Evolutionary conservation across 2,329 filamentous ascomycete species (phyloP), one percentile per base, ranked within the genome.

Genomic region (Aureobasidium sp.): DNA sequence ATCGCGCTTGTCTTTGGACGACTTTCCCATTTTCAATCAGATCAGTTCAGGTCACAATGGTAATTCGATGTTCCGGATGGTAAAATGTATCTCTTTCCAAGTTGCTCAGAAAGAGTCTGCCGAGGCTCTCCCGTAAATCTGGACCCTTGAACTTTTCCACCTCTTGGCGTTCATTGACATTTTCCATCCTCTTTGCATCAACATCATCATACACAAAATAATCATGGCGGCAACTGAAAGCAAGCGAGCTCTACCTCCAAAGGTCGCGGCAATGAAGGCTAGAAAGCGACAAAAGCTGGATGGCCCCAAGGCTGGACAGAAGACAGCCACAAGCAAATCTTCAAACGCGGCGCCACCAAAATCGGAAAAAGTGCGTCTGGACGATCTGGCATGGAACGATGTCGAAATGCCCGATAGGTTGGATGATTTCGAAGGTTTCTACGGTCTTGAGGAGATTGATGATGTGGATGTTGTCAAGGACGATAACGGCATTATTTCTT

Each of bases 1-100:
- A 74, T 99, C 94, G 59, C 94, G 89, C 78, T 99, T 99, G 73
- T 99, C 94, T 76, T 99, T 99, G 52, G 93, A 97, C 1, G 94
- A 96, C 74, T 97, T 97, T 1, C 64, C 64, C 64, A 65, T 65
- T 17, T 17, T 52, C 40, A 27, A 9, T 45, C 17, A 27, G n/a
- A 14, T 42, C 15, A 19, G 19, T 17, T 1, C 9, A 24, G n/a
- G 31, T 14, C 14, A 37, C 7, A 15, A 22, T 45, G 15, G 40
- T 15, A 31, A 7, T 4, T 35, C 22, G 27, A 19, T 29, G 22
- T 52, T 24, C 11, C 22, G 7, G 8, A 11, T 37, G n/a, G 29
- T 24, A 5, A 4, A 33, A 17, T 52, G 19, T 22, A 35, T 33
- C 29, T 22, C 22, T 24, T 5, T 17, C 12, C 9, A 11, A 11